These are phyloP conservation scores for Ogataea ramenticola DNA, from an alignment of 805 yeast species.

Conservation along the genomic window DNA sequence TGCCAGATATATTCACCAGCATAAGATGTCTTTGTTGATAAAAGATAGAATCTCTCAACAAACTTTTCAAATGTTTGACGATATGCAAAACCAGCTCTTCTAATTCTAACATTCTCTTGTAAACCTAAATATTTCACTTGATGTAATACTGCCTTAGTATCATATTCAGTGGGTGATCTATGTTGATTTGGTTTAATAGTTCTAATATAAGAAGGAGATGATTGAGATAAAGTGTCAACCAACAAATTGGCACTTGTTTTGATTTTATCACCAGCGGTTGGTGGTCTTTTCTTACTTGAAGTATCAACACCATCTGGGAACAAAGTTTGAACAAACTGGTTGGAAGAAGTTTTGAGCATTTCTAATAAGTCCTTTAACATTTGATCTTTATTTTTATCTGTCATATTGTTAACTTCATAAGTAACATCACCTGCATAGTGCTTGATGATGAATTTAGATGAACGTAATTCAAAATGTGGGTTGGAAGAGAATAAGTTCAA, in stretches of 20 bases:
- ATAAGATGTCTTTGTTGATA: constrained; percentile 86
- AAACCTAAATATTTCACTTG: constrained; percentile 93
- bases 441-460: constrained; percentile 79
- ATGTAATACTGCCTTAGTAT: constrained; percentile 82
- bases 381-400: constrained; percentile 95
- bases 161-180: constrained; percentile 84
- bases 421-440: constrained; percentile 99
- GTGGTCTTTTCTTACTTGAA: constrained; percentile 72
- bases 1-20: constrained; percentile 67
- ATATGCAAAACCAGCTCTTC: constrained; percentile 98
- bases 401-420: constrained; percentile 82
- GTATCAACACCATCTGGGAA: constrained; percentile 63
- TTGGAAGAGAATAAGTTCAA: constrained; percentile 75
- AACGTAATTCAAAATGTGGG: constrained; percentile 84
- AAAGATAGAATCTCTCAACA: constrained; percentile 84
- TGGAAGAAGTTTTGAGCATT: constrained; percentile 63
- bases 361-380: constrained; percentile 83
- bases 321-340: constrained; percentile 49
- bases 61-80: constrained; percentile 95
- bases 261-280: constrained; percentile 94
- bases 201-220: constrained; percentile 95
- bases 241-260: constrained; percentile 84
- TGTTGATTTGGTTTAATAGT: constrained; percentile 96
- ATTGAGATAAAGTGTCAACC: constrained; percentile 80
- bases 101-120: constrained; percentile 92